Evolutionary conservation across 345 rosid species (phyloP), one percentile per base, ranked within the genome.

Genomic region (Eucalyptus coolabah): DNA sequence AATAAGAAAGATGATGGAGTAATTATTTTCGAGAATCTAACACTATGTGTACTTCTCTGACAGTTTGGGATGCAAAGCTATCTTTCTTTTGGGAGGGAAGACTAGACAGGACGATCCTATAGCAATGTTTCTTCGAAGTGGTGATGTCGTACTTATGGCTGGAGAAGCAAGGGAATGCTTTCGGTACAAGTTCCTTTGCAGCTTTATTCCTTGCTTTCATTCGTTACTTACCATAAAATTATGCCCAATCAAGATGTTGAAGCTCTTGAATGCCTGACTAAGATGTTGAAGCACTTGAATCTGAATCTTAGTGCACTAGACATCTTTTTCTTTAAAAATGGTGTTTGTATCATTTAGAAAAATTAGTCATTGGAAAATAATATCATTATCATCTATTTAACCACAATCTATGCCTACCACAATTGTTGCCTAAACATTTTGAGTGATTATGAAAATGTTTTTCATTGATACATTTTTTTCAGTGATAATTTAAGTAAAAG

Each of bases 31-130:
- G 11, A 45, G 16, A 24, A 15, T 86, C 51, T 89, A 65, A 89
- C 86, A 37, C n/a, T 49, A 42, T 50, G 50, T 21, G 47, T 77
- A 77, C 21, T 88, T 59, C 63, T 47, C 13, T 87, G 85, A 88
- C 94, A 97, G 99, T 91, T 94, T 98, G 89, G 99, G 98, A 24
- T 97, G 98, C 96, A 98, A 96, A 93, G 99, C 99, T 83, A 96
- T 98, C 88, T 98, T 97, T 91, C 99, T 98, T 88, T 90, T 96
- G 89, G 99, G 98, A 82, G 99, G 98, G 77, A 98, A 96, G 90
- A 92, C 95, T 69, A 95, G 95, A 92, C 93, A 96, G 59, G 99
- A 98, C 77, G 91, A 92, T 87, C 98, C 99, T 19, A 89, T 92
- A 87, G 98, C 98, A 81, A 96, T 98, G 99, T 96, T 96, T 93